Percentiles rank a stretch among this genome's conserved stretches.
Conservation (phyloP, 495 filamentous ascomycete species). For the Xylaria telfairii region DNA sequence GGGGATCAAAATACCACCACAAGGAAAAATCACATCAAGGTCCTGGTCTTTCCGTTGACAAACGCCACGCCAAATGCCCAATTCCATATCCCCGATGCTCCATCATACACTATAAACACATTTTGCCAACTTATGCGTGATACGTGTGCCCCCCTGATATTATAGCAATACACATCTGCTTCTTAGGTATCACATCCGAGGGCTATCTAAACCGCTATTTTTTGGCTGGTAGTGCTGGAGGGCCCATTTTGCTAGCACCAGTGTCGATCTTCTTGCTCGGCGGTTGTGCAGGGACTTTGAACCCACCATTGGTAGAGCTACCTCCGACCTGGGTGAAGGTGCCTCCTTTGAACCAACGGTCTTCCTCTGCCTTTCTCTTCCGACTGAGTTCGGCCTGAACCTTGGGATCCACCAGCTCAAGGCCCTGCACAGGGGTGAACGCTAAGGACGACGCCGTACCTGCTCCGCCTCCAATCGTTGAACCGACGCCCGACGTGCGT, state of each 20-base stretch:
- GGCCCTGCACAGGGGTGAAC: conserved; percentile 91
- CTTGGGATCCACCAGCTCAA: conserved; percentile 96
- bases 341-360: conserved; percentile 93
- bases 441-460: conserved; percentile 89
- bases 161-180: not conserved
- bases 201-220: conserved; percentile 27
- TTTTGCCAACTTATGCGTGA: not conserved
- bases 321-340: conserved; percentile 89
- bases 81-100: conserved; percentile 1
- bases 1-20: not conserved
- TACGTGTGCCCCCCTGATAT: not conserved
- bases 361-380: conserved; percentile 92
- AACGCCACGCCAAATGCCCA: conserved; percentile 23
- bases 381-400: conserved; percentile 78
- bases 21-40: conserved; percentile 16
- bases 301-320: conserved; percentile 41
- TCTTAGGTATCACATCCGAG: conserved; percentile 4
- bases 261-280: conserved; percentile 65
- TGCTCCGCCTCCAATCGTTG: conserved; percentile 60
- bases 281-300: conserved; percentile 68
- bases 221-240: conserved; percentile 39
- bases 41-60: conserved; percentile 10
- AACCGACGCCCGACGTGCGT: conserved; percentile 76
- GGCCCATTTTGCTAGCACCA: conserved; percentile 55
- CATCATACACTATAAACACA: conserved; percentile 5